Evolutionary conservation across 768 basidiomycete species (phyloP).

Genomic region (Sarcodon sp.): DNA sequence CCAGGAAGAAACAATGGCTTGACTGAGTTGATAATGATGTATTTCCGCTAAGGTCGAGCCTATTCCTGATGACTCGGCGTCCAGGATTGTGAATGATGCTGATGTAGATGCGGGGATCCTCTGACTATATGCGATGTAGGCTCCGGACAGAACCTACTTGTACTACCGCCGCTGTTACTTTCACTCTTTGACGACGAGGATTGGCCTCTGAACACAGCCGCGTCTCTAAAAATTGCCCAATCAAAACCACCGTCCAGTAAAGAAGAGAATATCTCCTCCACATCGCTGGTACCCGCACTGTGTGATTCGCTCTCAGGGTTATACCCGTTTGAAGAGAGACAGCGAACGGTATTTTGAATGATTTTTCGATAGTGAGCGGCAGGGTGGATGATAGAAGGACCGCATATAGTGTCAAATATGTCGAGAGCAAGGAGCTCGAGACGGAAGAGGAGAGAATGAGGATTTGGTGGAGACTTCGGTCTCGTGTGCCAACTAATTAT

Average conservation of each 20-base stretch:
- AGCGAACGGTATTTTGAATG: conserved; percentile 1
- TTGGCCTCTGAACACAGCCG: not conserved
- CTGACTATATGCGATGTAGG: too few species aligned
- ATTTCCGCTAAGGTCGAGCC: too few species aligned
- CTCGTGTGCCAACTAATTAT: not conserved
- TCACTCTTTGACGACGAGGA: not conserved
- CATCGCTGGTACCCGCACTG: not conserved
- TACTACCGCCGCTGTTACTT: not conserved
- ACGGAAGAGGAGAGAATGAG: conserved; percentile 1
- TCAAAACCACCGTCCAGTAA: conserved; percentile 4
- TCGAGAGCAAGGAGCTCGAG: conserved; percentile 2
- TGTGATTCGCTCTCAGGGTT: not conserved
- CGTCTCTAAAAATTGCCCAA: conserved; percentile 1
- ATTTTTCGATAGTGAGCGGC: conserved; percentile 4
- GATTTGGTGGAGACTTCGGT: not conserved
- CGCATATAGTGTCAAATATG: conserved; percentile 2
- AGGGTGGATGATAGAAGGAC: conserved; percentile 1
- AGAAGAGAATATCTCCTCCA: conserved; percentile 1
- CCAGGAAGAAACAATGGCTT: too few species aligned
- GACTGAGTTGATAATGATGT: too few species aligned
- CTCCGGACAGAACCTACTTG: too few species aligned
- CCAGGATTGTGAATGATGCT: too few species aligned
- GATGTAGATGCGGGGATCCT: too few species aligned
- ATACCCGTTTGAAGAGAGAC: not conserved
- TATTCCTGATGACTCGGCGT: too few species aligned